Evolutionary conservation across 2,329 filamentous ascomycete species (phyloP).

Genomic region (Grosmannia huntii): DNA sequence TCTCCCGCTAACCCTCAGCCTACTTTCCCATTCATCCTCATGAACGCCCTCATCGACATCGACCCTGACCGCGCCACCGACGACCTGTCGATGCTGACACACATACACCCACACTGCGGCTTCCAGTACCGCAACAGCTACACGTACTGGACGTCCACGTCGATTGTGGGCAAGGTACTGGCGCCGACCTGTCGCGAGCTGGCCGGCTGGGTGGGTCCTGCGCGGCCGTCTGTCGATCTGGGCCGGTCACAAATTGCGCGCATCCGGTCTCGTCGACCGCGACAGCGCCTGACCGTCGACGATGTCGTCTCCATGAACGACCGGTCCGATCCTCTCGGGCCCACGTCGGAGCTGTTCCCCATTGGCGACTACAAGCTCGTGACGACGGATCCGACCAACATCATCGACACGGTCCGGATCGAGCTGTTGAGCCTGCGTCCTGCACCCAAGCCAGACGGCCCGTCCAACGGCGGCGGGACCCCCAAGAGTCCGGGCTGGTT

Average conservation of each 20-base stretch:
- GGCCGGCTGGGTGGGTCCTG: slow-evolving; percentile 64
- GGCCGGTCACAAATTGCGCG: slow-evolving; percentile 56
- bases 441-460: not conserved
- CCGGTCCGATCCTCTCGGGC: slow-evolving; percentile 57
- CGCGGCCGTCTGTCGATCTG: slow-evolving; percentile 54
- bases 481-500: slow-evolving; percentile 27
- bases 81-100: slow-evolving; percentile 52
- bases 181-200: slow-evolving; percentile 58
- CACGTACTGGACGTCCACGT: slow-evolving; percentile 63
- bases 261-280: slow-evolving; percentile 47
- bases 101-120: slow-evolving; percentile 55
- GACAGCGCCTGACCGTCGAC: slow-evolving; percentile 39
- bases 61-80: slow-evolving; percentile 56
- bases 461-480: not conserved
- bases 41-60: slow-evolving; percentile 66
- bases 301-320: slow-evolving; percentile 55
- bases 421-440: slow-evolving; percentile 50
- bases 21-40: slow-evolving; percentile 60
- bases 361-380: slow-evolving; percentile 55
- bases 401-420: slow-evolving; percentile 54
- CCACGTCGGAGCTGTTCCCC: slow-evolving; percentile 47
- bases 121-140: slow-evolving; percentile 64
- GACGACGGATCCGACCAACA: slow-evolving; percentile 41
- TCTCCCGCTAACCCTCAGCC: slow-evolving; percentile 25
- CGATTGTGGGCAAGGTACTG: slow-evolving; percentile 64